phyloP scores from a whole-genome alignment of 371 early-diverging fungal species.

The Dichotomocladium elegans region DNA sequence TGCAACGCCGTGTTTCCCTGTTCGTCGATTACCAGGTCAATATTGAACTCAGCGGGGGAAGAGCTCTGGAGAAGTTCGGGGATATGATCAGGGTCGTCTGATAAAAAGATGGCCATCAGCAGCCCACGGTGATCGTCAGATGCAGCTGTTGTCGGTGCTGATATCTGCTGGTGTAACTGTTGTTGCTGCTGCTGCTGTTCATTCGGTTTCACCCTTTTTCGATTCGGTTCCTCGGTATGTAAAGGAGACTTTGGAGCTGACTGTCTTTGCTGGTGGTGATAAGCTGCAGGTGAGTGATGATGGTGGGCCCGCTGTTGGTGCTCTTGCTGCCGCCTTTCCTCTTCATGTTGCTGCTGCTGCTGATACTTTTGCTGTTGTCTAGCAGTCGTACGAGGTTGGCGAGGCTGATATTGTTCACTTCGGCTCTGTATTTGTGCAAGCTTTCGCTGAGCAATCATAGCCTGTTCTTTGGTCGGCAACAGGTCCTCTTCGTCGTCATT shows the following conservation, averaged over 20 bases:
- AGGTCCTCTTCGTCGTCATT: constrained; percentile 7
- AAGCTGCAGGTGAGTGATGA: not conserved
- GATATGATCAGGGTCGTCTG: constrained; percentile 54
- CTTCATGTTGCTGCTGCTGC: not conserved
- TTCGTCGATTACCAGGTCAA: constrained; percentile 74
- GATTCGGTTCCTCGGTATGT: not conserved
- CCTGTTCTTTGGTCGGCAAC: constrained; percentile 30
- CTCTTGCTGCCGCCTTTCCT: not conserved
- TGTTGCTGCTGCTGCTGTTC: not conserved
- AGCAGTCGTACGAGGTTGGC: not conserved
- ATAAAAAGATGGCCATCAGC: constrained; percentile 74
- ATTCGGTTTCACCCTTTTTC: not conserved
- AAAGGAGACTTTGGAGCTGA: too few species aligned
- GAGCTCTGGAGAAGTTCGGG: constrained; percentile 45
- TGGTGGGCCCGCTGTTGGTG: not conserved
- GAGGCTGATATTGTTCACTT: not conserved
- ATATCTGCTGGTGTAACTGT: too few species aligned
- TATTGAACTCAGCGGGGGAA: constrained; percentile 43
- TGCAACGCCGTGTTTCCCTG: constrained; percentile 84
- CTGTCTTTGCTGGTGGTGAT: not conserved
- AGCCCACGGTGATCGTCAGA: constrained; percentile 59
- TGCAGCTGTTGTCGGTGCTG: not conserved
- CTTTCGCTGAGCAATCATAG: constrained; percentile 3
- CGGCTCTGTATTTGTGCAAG: not conserved
- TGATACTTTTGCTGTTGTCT: not conserved